Percentiles rank a stretch among this genome's conserved stretches.
Evolutionary conservation across 257 asterid genomes (phyloP).

Genomic region (Gynochthodes officinalis): DNA sequence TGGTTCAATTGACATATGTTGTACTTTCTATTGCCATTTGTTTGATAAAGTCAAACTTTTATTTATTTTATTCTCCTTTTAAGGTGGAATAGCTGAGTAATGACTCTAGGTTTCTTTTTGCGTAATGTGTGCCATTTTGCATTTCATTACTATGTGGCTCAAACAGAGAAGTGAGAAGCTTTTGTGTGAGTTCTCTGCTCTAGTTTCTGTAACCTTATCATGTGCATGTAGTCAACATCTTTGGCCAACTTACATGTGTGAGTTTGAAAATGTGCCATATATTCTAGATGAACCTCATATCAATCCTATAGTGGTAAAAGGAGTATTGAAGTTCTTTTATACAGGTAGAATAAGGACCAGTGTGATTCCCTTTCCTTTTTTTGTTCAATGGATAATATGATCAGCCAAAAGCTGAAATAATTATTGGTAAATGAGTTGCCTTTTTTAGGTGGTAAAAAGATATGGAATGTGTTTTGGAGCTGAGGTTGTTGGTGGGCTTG

Average conservation of each 20-base stretch:
- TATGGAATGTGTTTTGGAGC: not conserved
- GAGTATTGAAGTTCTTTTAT: not conserved
- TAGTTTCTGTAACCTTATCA: not conserved
- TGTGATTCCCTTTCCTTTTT: not conserved
- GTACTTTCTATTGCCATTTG: slow-evolving; percentile 1
- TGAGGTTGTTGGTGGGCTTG: no score
- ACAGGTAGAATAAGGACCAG: not conserved
- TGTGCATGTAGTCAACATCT: not conserved
- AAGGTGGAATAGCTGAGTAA: not conserved
- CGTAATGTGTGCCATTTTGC: not conserved
- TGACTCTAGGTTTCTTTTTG: not conserved
- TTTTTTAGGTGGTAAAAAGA: not conserved
- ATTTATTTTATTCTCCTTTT: slow-evolving; percentile 1
- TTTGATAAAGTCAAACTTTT: slow-evolving; percentile 7
- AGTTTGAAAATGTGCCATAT: not conserved
- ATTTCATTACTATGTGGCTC: not conserved
- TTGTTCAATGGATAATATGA: not conserved
- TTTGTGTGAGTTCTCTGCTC: not conserved
- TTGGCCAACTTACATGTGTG: not conserved
- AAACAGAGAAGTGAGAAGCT: not conserved
- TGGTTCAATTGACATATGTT: slow-evolving; percentile 17
- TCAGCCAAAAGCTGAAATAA: no score
- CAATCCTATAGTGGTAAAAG: not conserved
- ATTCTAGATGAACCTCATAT: not conserved
- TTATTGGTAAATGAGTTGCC: no score